These are phyloP conservation scores for Lentinus polychrous DNA, from an alignment of 1,284 basidiomycete genomes.

Conservation along the genomic window DNA sequence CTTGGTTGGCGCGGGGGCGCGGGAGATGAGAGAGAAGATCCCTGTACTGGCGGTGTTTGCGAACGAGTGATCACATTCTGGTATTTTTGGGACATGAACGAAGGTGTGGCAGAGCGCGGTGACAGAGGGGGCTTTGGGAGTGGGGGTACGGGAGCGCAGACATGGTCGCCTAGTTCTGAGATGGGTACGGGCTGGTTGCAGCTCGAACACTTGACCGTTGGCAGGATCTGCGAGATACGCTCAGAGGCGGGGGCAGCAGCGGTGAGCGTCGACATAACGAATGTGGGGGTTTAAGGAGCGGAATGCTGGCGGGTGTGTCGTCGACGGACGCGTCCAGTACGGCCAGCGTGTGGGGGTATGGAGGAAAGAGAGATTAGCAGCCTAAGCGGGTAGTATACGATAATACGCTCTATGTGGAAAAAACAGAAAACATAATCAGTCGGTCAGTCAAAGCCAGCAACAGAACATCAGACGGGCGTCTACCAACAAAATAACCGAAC, in stretches of 20 bases:
- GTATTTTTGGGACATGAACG: conserved; percentile 21
- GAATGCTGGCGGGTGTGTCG: conserved; percentile 5
- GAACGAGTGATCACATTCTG: conserved; percentile 19
- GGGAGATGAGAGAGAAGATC: not conserved
- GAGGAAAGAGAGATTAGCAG: not conserved
- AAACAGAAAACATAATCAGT: conserved; percentile 6
- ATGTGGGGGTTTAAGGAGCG: conserved; percentile 13
- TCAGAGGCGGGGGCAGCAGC: conserved; percentile 22
- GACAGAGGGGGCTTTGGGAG: conserved; percentile 25
- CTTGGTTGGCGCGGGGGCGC: conserved; percentile 13
- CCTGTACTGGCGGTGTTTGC: not conserved
- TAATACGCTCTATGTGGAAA: not conserved
- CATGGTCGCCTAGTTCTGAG: conserved; percentile 65
- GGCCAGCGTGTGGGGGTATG: conserved; percentile 10
- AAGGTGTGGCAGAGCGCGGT: conserved; percentile 27
- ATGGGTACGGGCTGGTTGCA: conserved; percentile 67
- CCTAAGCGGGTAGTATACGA: conserved; percentile 1
- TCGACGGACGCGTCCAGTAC: conserved; percentile 16
- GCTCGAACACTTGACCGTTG: conserved; percentile 76
- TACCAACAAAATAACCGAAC: conserved; percentile 3
- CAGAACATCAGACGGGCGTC: conserved; percentile 7
- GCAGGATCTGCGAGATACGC: conserved; percentile 71
- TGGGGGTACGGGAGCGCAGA: conserved; percentile 48
- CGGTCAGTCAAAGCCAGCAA: not conserved
- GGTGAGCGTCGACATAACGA: conserved; percentile 36